A percentile compares a stretch with the other conserved stretches of the same genome.
Conservation (phyloP, 371 early-diverging fungal species). For the Entomophthora muscae region DNA sequence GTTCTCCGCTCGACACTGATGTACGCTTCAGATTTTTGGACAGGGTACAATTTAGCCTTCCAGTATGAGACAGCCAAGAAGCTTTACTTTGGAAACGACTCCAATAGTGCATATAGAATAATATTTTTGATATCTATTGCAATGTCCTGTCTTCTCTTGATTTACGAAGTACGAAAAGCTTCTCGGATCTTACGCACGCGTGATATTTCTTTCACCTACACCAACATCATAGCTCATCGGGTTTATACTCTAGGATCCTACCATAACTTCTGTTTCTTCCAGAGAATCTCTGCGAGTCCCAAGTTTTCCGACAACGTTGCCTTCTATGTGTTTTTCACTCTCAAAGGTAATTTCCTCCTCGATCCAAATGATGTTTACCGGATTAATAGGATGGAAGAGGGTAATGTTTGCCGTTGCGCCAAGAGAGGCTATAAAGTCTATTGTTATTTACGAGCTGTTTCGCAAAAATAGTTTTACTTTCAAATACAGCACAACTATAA, state of each 20-base stretch:
- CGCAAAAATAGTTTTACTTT: not conserved
- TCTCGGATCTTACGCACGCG: constrained; percentile 32
- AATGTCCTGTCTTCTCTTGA: constrained; percentile 44
- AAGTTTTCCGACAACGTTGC: constrained; percentile 46
- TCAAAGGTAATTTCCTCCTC: constrained; percentile 36
- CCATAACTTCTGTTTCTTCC: constrained; percentile 63
- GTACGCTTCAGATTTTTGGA: constrained; percentile 50
- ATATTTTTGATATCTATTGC: constrained; percentile 48
- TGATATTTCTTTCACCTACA: constrained; percentile 65
- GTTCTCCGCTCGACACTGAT: constrained; percentile 56
- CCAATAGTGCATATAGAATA: constrained; percentile 21
- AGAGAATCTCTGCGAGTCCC: constrained; percentile 42
- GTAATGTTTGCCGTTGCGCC: constrained; percentile 70
- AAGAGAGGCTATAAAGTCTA: constrained; percentile 49
- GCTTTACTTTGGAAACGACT: constrained; percentile 21
- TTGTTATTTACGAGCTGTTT: constrained; percentile 16
- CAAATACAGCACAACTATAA: not conserved
- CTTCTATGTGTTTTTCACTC: constrained; percentile 72
- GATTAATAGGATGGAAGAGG: constrained; percentile 54
- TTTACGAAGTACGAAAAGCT: constrained; percentile 53
- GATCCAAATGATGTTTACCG: not conserved
- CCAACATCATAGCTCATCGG: constrained; percentile 50
- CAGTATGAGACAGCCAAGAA: constrained; percentile 17
- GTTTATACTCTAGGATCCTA: constrained; percentile 37
- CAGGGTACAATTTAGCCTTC: constrained; percentile 30